Percentiles rank a stretch among this genome's conserved stretches.
Evolutionary conservation across 2,329 filamentous ascomycete species (phyloP).

Genomic region (Zymoseptoria crescenta): DNA sequence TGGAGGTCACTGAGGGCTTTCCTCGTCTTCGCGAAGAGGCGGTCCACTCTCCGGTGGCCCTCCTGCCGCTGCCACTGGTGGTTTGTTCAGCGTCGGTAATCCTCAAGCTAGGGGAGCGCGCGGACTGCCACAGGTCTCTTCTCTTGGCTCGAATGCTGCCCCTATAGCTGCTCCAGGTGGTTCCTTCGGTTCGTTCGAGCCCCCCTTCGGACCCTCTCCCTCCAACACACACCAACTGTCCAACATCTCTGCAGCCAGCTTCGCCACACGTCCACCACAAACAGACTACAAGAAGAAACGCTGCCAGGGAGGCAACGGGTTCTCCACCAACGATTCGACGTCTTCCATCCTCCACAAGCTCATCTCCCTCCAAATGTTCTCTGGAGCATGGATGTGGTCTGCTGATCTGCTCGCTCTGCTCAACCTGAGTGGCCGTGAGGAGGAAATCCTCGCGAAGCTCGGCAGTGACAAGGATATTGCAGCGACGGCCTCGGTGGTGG

Average conservation of each 20-base stretch:
- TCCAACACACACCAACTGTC: too few species aligned
- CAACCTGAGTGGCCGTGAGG: slow-evolving; percentile 3
- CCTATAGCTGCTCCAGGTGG: not conserved
- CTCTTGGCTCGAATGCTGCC: not conserved
- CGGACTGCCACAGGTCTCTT: not conserved
- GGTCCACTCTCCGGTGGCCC: not conserved
- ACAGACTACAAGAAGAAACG: not conserved
- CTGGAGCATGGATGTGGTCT: slow-evolving; percentile 45
- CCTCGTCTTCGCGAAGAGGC: not conserved
- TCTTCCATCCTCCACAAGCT: slow-evolving; percentile 34
- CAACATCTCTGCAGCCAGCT: too few species aligned
- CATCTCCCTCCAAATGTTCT: slow-evolving; percentile 49
- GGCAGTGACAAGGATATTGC: slow-evolving; percentile 15
- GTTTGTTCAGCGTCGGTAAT: not conserved
- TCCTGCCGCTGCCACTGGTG: too few species aligned
- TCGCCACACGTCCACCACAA: too few species aligned
- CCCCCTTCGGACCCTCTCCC: not conserved
- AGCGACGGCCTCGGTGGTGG: slow-evolving; percentile 39
- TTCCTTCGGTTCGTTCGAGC: not conserved
- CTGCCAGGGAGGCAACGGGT: not conserved
- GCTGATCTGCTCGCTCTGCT: slow-evolving; percentile 20
- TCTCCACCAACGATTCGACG: not conserved
- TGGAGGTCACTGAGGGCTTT: not conserved
- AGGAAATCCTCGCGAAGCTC: slow-evolving; percentile 4
- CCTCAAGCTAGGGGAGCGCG: not conserved